Base-by-base conservation (phyloP, 2,329 filamentous ascomycete genomes). In the Amauroascus verrucosus region DNA sequence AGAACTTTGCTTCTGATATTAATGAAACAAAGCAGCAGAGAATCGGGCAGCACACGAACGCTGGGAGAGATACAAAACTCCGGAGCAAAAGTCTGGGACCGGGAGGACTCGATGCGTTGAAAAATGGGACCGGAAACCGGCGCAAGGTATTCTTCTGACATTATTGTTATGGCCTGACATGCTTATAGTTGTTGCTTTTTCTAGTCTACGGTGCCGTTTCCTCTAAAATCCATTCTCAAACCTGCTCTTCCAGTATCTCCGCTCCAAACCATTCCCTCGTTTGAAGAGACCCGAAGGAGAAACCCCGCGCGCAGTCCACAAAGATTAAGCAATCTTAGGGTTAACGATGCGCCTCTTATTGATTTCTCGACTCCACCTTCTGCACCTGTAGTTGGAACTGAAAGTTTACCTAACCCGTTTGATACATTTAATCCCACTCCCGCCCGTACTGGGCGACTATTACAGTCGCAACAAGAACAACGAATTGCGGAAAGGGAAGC, bases 61-160 rank as follows among this genome's bases (percentile, higher is more conserved):
- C 62, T 8, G 65, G 60, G 30, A 66, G 65, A 49, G 70, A 71
- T 37, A 77, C 77, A 72, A 91, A 89, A 72, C 86, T 85, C 55
- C 83, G 93, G 60, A 96, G 91, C 72, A 97, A 96, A 75, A 97
- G 91, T 71, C 84, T 98, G 61, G 93, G 93, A 1, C 91, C 93
- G 14, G 93, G 91, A 48, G 89, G 90, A 24, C 72, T 95, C 44
- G 89, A 94, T 74, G 84, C 85, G 54, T 76, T 94, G 53, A 89
- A 85, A 67, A 79, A 84, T 64, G 80, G 79, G 43, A 80, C 77
- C 64, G 87, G 86, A 32, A 94, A 95, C 67, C 77, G 86, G 62
- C 81, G 86, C 68, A 86, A 88, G 73, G 88, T 93, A 78, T 64
- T 75, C n/a, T n/a, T n/a, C n/a, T n/a, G n/a, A n/a, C n/a, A n/a